A percentile compares a stretch with the other conserved stretches of the same genome.
These are phyloP conservation scores for Phytophthora melonis DNA, from an alignment of 352 stramenopile genomes.

Conservation along the genomic window DNA sequence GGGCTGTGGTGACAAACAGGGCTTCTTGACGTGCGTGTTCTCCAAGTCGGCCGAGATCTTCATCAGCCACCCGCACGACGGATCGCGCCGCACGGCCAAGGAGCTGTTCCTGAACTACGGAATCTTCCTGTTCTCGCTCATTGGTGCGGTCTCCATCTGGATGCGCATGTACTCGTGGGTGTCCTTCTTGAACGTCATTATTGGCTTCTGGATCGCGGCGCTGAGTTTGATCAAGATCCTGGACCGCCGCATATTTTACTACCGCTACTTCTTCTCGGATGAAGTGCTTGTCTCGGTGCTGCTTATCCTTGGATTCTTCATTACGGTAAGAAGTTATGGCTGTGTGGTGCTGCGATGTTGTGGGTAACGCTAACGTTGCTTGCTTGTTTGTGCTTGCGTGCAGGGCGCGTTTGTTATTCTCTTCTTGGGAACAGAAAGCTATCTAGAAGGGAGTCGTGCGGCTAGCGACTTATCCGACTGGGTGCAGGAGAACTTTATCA, in stretches of 20 bases:
- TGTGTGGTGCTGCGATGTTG: neutral
- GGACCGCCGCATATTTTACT: constrained; percentile 89
- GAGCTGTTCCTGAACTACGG: constrained; percentile 91
- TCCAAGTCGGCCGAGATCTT: constrained; percentile 84
- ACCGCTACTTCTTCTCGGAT: constrained; percentile 90
- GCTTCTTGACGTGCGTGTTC: constrained; percentile 83
- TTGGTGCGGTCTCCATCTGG: constrained; percentile 88
- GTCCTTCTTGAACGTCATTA: constrained; percentile 78
- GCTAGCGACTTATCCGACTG: constrained; percentile 77
- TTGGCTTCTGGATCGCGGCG: constrained; percentile 72
- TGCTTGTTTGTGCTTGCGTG: constrained; percentile 4
- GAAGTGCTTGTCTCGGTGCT: constrained; percentile 85
- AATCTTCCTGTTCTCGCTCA: constrained; percentile 87
- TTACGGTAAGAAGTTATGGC: constrained; percentile 53
- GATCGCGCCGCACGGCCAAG: constrained; percentile 71
- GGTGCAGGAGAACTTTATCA: constrained; percentile 90
- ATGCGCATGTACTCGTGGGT: constrained; percentile 86
- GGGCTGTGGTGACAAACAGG: constrained; percentile 37
- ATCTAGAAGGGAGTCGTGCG: constrained; percentile 87
- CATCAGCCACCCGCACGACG: constrained; percentile 73
- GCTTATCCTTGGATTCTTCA: constrained; percentile 87
- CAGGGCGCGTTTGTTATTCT: constrained; percentile 85
- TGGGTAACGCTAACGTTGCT: neutral
- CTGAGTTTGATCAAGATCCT: constrained; percentile 84
- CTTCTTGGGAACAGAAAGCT: constrained; percentile 87